These are phyloP conservation scores for Phoenix dactylifera DNA, from an alignment of 176 grass and related monocot species.

Conservation along the genomic window DNA sequence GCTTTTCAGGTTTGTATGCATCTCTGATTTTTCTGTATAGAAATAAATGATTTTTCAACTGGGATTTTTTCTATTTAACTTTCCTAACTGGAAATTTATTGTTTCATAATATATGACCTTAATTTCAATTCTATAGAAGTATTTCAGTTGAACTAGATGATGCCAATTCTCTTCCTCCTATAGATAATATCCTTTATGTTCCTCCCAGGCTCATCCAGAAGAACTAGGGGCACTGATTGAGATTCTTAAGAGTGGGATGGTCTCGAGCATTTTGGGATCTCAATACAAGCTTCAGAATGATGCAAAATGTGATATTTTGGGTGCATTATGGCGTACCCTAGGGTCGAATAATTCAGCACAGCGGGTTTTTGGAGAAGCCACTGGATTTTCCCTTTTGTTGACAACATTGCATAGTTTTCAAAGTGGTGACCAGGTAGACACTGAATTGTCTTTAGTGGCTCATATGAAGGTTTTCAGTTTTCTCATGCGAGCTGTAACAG, in stretches of 20 bases:
- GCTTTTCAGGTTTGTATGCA: constrained; percentile 62
- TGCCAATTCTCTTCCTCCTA: no score
- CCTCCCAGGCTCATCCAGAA: constrained; percentile 89
- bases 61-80: no score
- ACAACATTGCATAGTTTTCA: constrained; percentile 89
- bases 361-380: constrained; percentile 94
- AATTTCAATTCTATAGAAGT: no score
- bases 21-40: constrained; percentile 8
- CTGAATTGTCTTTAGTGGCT: constrained; percentile 42
- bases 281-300: constrained; percentile 90
- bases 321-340: constrained; percentile 93
- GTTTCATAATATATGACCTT: no score
- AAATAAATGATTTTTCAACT: background rate
- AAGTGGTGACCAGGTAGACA: constrained; percentile 36
- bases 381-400: constrained; percentile 91
- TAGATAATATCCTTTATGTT: constrained; percentile 11
- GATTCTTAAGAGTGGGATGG: constrained; percentile 95
- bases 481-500: constrained; percentile 79
- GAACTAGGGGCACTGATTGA: constrained; percentile 87
- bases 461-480: constrained; percentile 80
- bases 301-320: constrained; percentile 83
- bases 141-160: no score
- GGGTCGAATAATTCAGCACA: constrained; percentile 79
- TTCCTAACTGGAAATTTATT: background rate
- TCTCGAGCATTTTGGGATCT: constrained; percentile 69